Conservation (phyloP, 73 alveolate genomes). For the Paraurostyla sp. region DNA sequence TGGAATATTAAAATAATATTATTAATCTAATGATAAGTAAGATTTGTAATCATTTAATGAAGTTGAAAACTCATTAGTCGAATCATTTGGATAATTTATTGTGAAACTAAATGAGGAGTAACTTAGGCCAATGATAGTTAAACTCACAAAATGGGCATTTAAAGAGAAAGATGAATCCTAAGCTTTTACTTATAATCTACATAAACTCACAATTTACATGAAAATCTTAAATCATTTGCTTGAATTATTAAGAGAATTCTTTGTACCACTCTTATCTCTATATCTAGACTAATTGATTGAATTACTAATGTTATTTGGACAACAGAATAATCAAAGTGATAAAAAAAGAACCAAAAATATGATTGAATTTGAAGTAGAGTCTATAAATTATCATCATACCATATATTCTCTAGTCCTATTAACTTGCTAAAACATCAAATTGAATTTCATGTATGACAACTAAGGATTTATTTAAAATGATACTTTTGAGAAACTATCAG, state of each 20-base stretch:
- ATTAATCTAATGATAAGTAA: background rate
- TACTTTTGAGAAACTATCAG: slow-evolving; percentile 40
- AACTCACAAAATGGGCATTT: slow-evolving; percentile 72
- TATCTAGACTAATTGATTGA: slow-evolving; percentile 4
- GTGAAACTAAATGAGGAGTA: slow-evolving; percentile 71
- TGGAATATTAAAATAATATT: background rate
- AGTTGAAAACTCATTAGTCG: slow-evolving; percentile 5
- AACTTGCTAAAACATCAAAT: background rate
- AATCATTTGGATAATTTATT: slow-evolving; percentile 54
- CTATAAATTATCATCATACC: background rate
- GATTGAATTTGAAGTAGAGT: background rate
- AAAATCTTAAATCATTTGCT: background rate
- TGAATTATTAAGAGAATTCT: slow-evolving; percentile 27
- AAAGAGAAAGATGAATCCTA: background rate
- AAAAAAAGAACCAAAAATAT: slow-evolving; percentile 7
- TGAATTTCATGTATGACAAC: slow-evolving; percentile 43
- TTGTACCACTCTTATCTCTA: slow-evolving; percentile 21
- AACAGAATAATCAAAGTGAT: background rate
- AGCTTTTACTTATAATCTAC: slow-evolving; percentile 14
- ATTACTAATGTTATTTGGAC: background rate
- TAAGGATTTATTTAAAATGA: slow-evolving; percentile 49
- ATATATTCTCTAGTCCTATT: background rate
- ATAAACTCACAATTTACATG: slow-evolving; percentile 41
- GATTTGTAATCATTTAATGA: background rate
- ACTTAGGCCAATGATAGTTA: slow-evolving; percentile 65